Evolutionary conservation across 768 basidiomycete species (phyloP).

Genomic region (Trametes punicea): DNA sequence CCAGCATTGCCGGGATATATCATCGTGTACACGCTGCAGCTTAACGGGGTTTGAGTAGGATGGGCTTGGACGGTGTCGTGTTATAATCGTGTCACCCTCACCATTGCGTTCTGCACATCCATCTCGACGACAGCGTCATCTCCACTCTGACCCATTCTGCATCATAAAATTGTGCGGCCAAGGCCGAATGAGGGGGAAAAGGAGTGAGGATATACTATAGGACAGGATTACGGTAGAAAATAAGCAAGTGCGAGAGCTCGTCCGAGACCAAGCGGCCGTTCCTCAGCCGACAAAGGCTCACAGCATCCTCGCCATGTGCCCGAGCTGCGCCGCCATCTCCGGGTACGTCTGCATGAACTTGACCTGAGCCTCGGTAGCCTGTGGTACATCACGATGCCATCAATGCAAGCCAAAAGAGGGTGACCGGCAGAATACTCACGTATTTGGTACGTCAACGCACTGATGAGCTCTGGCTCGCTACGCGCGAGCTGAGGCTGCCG

Average conservation of each 20-base stretch:
- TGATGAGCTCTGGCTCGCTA: conserved; percentile 84
- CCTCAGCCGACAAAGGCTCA: conserved; percentile 9
- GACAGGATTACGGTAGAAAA: conserved; percentile 14
- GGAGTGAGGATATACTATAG: conserved; percentile 17
- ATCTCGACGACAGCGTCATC: too few species aligned
- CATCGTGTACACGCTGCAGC: too few species aligned
- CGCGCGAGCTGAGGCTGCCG: conserved; percentile 81
- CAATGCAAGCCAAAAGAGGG: background rate
- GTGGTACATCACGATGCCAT: background rate
- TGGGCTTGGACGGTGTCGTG: too few species aligned
- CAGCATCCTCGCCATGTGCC: conserved; percentile 43
- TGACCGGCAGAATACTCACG: conserved; percentile 41
- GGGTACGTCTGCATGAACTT: conserved; percentile 85
- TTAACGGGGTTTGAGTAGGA: too few species aligned
- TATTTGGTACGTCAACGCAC: conserved; percentile 76
- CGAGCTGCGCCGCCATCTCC: conserved; percentile 71
- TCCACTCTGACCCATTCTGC: too few species aligned
- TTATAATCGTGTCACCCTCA: too few species aligned
- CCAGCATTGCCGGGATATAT: too few species aligned
- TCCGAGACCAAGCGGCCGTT: background rate
- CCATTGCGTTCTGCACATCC: too few species aligned
- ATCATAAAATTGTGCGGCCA: too few species aligned
- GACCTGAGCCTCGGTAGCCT: conserved; percentile 82
- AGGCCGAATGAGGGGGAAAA: too few species aligned
- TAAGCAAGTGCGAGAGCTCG: conserved; percentile 11